phyloP scores from a whole-genome alignment of 257 asterid genomes.

The Thymus quinquecostatus region DNA sequence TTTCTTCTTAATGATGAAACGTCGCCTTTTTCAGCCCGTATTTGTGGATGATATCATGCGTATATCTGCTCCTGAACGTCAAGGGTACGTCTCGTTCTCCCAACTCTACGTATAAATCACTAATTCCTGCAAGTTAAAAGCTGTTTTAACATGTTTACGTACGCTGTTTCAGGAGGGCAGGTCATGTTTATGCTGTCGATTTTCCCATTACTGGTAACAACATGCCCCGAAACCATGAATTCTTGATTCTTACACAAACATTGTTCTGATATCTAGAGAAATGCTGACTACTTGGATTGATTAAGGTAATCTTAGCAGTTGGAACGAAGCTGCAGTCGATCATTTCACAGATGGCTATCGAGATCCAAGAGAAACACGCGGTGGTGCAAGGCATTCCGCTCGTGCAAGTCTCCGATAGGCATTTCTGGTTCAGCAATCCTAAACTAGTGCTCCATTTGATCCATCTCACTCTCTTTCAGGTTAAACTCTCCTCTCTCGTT shows the following conservation, averaged over 20 bases:
- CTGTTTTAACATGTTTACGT: not conserved
- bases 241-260: not conserved
- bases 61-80: constrained; percentile 77
- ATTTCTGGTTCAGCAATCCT: constrained; percentile 90
- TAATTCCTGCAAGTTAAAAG: not conserved
- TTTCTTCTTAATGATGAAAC: too few species aligned
- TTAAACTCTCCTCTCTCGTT: not conserved
- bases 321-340: constrained; percentile 96
- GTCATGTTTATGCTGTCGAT: constrained; percentile 65
- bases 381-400: constrained; percentile 98
- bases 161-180: constrained; percentile 64
- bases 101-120: not conserved
- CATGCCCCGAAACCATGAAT: constrained; percentile 5
- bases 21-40: constrained; percentile 54
- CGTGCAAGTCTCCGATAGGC: constrained; percentile 84
- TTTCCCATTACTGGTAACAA: constrained; percentile 65
- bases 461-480: constrained; percentile 93
- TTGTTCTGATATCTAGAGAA: not conserved
- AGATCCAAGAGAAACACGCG: constrained; percentile 91
- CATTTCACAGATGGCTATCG: constrained; percentile 90
- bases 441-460: constrained; percentile 63
- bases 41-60: constrained; percentile 72
- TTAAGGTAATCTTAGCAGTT: constrained; percentile 80
- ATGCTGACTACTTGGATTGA: constrained; percentile 43
- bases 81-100: constrained; percentile 47